Percentiles rank a stretch among this genome's conserved stretches.
These are phyloP conservation scores for Phytopythium montanum DNA, from an alignment of 352 stramenopile genomes.

Conservation along the genomic window DNA sequence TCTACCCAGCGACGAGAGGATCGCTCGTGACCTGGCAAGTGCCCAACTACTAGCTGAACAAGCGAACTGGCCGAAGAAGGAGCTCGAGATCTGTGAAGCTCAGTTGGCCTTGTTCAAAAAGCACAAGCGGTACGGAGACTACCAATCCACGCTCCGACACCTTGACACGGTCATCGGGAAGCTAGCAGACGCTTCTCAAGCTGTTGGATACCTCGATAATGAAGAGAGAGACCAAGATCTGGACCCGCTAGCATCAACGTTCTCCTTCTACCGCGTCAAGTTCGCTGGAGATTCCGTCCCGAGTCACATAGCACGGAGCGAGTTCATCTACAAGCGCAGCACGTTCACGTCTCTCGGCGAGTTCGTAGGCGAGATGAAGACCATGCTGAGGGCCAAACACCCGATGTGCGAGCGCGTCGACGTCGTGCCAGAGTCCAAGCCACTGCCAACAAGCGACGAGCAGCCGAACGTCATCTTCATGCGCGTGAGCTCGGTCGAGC, in stretches of 20 bases:
- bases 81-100: slow-evolving; percentile 53
- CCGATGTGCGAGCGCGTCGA: slow-evolving; percentile 55
- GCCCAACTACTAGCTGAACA: slow-evolving; percentile 36
- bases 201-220: neutral
- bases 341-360: slow-evolving; percentile 65
- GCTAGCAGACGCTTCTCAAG: neutral
- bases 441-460: slow-evolving; percentile 26
- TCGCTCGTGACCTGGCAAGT: slow-evolving; percentile 33
- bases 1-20: slow-evolving; percentile 16
- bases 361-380: slow-evolving; percentile 62
- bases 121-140: slow-evolving; percentile 33
- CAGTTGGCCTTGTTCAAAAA: slow-evolving; percentile 37
- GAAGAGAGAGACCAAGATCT: slow-evolving; percentile 19
- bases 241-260: slow-evolving; percentile 11
- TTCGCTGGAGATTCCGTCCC: slow-evolving; percentile 54
- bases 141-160: slow-evolving; percentile 42
- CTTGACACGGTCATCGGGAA: slow-evolving; percentile 31
- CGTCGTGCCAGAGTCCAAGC: slow-evolving; percentile 49
- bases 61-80: slow-evolving; percentile 45
- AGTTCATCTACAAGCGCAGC: slow-evolving; percentile 77
- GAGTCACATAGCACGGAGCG: slow-evolving; percentile 27
- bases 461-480: slow-evolving; percentile 63
- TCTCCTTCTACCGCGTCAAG: slow-evolving; percentile 56
- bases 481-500: slow-evolving; percentile 38
- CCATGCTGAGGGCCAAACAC: slow-evolving; percentile 46